phyloP scores from a whole-genome alignment of 306 rosid species.

The Neltuma alba region DNA sequence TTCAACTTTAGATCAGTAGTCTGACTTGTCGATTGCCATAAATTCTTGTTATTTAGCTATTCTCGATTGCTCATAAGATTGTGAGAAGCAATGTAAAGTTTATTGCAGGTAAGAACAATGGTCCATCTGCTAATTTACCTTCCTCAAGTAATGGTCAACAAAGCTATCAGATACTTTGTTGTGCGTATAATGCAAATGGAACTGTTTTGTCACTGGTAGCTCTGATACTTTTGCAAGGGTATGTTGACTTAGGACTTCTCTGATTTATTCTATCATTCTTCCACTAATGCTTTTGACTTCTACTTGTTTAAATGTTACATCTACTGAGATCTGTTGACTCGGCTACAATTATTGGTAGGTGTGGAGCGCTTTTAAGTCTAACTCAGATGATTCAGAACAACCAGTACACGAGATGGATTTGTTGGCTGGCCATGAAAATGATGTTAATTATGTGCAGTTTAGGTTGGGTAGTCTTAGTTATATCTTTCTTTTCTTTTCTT shows the following conservation, averaged over 20 bases:
- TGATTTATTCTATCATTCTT: slow-evolving; percentile 35
- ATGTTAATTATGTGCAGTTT: slow-evolving; percentile 91
- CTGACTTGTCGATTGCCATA: slow-evolving; percentile 36
- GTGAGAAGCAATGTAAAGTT: slow-evolving; percentile 35
- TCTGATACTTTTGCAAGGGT: slow-evolving; percentile 93
- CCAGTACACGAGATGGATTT: slow-evolving; percentile 80
- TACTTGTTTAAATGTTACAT: slow-evolving; percentile 36
- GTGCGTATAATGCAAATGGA: slow-evolving; percentile 88
- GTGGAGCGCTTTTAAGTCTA: slow-evolving; percentile 76
- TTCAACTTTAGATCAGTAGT: slow-evolving; percentile 34
- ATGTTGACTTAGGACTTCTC: slow-evolving; percentile 31
- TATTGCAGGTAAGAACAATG: slow-evolving; percentile 73
- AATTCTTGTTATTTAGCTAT: slow-evolving; percentile 25
- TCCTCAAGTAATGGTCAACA: slow-evolving; percentile 67
- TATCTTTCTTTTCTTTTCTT: slow-evolving; percentile 1
- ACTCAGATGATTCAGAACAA: slow-evolving; percentile 57
- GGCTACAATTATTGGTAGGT: slow-evolving; percentile 61
- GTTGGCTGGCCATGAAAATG: slow-evolving; percentile 90
- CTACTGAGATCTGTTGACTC: slow-evolving; percentile 38
- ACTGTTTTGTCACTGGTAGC: slow-evolving; percentile 92
- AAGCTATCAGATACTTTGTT: slow-evolving; percentile 79
- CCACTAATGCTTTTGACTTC: slow-evolving; percentile 24
- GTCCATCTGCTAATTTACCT: slow-evolving; percentile 52
- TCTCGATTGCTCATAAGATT: slow-evolving; percentile 29
- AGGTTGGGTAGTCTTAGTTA: slow-evolving; percentile 57